These are phyloP conservation scores for Scedosporium boydii DNA, from an alignment of 2,329 filamentous ascomycete genomes.

Conservation along the genomic window DNA sequence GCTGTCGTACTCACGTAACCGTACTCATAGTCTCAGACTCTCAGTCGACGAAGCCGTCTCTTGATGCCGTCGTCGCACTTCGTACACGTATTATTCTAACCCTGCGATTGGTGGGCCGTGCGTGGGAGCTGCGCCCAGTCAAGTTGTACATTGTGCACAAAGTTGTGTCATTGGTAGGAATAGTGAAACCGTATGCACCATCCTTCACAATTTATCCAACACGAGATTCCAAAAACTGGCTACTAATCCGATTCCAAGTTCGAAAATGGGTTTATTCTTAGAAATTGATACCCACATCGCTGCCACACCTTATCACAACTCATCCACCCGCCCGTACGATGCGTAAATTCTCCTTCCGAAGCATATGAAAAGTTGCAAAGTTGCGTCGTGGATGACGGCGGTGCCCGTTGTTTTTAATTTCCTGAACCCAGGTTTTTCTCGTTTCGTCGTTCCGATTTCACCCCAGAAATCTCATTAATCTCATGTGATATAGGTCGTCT, in stretches of 20 bases:
- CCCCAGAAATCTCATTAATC: not conserved
- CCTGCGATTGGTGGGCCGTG: not conserved
- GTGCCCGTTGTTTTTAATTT: constrained; percentile 4
- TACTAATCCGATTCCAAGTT: not conserved
- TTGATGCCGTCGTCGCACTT: not conserved
- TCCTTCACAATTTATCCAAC: constrained; percentile 3
- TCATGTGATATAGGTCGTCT: not conserved
- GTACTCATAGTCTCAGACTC: too few species aligned
- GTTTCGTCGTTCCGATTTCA: not conserved
- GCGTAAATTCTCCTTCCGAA: constrained; percentile 2
- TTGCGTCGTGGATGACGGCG: not conserved
- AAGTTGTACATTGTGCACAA: constrained; percentile 2
- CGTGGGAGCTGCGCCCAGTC: not conserved
- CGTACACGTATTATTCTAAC: not conserved
- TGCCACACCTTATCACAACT: not conserved
- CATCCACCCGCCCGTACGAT: not conserved
- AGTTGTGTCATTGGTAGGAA: constrained; percentile 5
- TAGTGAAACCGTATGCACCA: constrained; percentile 1
- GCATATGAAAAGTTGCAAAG: not conserved
- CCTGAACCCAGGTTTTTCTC: constrained; percentile 2
- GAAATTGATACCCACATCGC: not conserved
- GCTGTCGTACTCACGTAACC: too few species aligned
- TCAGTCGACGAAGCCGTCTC: too few species aligned
- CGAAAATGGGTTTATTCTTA: constrained; percentile 1
- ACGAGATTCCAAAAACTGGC: not conserved